Base-by-base conservation (phyloP, 1,284 basidiomycete species). In the Apiotrichum veenhuisii region DNA sequence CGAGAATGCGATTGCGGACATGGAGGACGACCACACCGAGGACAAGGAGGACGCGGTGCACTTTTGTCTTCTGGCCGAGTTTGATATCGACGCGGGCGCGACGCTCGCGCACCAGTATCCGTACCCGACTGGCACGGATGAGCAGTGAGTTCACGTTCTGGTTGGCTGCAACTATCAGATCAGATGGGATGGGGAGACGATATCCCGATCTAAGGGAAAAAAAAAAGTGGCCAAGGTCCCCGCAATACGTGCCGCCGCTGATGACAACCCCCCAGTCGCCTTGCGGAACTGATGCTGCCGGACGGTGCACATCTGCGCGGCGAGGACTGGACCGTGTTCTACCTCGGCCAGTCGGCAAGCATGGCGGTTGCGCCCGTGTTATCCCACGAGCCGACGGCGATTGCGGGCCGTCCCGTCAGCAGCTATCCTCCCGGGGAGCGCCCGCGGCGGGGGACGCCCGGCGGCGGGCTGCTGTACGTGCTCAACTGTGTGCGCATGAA, bases 241-340 rank as follows among this genome's bases (percentile, higher is more conserved):
- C n/a, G n/a, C n/a, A n/a, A n/a, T n/a, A 30, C 30, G 30, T 5
- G 12, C 30, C 5, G 30, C 30, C 5, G 30, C 30, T 30, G 30
- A 30, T 12, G 30, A 30, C 12, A 12, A 30, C 12, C 30, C 30
- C 12, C 30, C 66, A 96, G 93, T 63, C 84, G 92, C 25, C 82
- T 98, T 4, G 96, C 95, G 1, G 95, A 97, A 78, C 84, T 96
- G 61, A 99, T 99, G 95, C 82, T 99, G 18, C 95, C 95, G 1
- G 95, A 98, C 74, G 96, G 96, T 15, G 93, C 93, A 15, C 96
- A 99, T 75, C 85, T 88, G 50, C 87, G 95, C 62, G 80, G 87
- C 18, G 91, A 96, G 74, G 95, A 98, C 75, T 98, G 94, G 95
- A 98, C 95, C 5, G 86, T 97, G 54, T 98, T 98, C 82, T 97